Evolutionary conservation across 805 yeast genomes (phyloP), one percentile per base, ranked within the genome.

Genomic region (Candida alai): DNA sequence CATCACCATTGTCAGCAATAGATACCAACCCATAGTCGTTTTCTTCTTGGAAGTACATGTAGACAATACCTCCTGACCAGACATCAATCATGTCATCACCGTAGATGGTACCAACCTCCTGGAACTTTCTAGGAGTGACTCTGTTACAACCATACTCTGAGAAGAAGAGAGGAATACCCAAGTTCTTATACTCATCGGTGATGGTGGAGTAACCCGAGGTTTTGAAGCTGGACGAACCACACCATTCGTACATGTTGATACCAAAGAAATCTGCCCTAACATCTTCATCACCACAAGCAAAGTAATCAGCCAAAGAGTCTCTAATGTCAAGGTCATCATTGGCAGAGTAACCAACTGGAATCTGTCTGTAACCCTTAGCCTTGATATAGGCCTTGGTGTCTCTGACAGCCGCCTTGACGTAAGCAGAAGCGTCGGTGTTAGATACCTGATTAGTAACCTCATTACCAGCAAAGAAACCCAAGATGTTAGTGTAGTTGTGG

Each of bases 1-100:
- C 82, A n/a, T 58, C 40, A 20, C 62, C 65, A 45, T 55, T 57
- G 43, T 62, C 64, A 34, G 59, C 62, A 42, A 78, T 59, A 35
- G 74, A 44, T 35, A 83, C 89, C 54, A 83, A 71, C 66, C 94
- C 90, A 53, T 81, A 83, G 49, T 82, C 59, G 65, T 83, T 83
- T 36, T 63, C 65, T 67, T 84, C 90, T 66, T 84, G 73, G 63
- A 76, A 84, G 66, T 83, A 84, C 89, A 83, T 78, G 68, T 82
- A 84, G 36, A 83, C 90, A 53, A 84, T 83, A 74, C 90, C 94
- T 65, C 94, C 90, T 32, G 90, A 83, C 93, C 90, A 84, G 41
- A 81, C 81, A 57, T 72, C 82, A 44, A 88, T 82, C 94, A 84
- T 84, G 24, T 82, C 67, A 32, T 57, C 55, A 44, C 80, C 66